phyloP scores from a whole-genome alignment of 257 asterid species.

The Nicotiana tomentosiformis region DNA sequence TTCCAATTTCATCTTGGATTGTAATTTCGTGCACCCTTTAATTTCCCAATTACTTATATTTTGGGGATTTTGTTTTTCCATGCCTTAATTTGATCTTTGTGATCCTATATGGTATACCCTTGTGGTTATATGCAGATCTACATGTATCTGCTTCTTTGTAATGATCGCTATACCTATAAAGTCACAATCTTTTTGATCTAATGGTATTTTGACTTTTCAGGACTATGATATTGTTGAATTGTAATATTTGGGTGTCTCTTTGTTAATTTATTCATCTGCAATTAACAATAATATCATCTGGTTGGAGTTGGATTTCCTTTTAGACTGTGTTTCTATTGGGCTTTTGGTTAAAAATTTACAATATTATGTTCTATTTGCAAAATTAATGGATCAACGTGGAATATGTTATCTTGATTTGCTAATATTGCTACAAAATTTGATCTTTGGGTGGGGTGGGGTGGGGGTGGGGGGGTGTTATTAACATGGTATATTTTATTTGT shows the following conservation, averaged over 20 bases:
- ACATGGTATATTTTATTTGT: background rate
- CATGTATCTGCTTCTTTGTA: background rate
- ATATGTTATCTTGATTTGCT: background rate
- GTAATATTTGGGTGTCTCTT: background rate
- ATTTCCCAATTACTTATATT: conserved; percentile 3
- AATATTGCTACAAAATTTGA: background rate
- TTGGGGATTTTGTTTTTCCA: conserved; percentile 8
- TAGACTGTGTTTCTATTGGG: background rate
- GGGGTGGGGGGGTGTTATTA: background rate
- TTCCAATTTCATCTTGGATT: conserved; percentile 21
- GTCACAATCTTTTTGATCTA: conserved; percentile 20
- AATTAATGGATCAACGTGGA: background rate
- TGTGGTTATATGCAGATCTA: background rate
- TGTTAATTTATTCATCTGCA: background rate
- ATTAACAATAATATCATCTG: background rate
- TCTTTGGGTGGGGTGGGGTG: background rate
- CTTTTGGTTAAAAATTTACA: background rate
- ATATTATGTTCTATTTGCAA: background rate
- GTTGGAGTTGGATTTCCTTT: background rate
- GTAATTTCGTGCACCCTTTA: conserved; percentile 25
- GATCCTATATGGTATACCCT: background rate
- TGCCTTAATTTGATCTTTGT: conserved; percentile 15
- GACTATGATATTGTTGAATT: background rate
- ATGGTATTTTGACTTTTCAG: background rate
- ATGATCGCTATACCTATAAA: conserved; percentile 6